phyloP scores from a whole-genome alignment of 345 rosid genomes.

The Alliaria petiolata region DNA sequence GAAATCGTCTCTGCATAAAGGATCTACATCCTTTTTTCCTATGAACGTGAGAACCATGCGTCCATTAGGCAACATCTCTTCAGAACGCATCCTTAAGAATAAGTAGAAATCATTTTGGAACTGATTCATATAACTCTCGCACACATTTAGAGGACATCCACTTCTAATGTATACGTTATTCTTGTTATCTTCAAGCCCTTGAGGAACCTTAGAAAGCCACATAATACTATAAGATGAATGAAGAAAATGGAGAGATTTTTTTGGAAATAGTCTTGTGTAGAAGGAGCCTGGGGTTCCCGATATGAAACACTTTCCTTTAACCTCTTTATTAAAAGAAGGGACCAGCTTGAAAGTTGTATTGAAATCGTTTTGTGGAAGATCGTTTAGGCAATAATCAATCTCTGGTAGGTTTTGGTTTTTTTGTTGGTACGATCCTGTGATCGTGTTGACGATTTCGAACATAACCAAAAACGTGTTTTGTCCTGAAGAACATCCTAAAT shows the following conservation, averaged over 20 bases:
- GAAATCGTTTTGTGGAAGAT: slow-evolving; percentile 22
- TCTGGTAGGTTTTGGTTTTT: not conserved
- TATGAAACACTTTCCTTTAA: slow-evolving; percentile 14
- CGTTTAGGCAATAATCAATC: slow-evolving; percentile 8
- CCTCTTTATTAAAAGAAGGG: not conserved
- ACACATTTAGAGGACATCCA: slow-evolving; percentile 25
- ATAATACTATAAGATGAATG: slow-evolving; percentile 35
- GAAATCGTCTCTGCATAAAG: not conserved
- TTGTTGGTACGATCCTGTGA: not conserved
- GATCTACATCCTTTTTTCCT: slow-evolving; percentile 35
- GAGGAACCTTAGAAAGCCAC: slow-evolving; percentile 32
- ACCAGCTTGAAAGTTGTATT: slow-evolving; percentile 15
- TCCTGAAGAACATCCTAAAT: slow-evolving; percentile 46
- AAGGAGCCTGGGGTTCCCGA: slow-evolving; percentile 40
- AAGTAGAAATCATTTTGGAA: slow-evolving; percentile 37
- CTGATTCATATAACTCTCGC: slow-evolving; percentile 32
- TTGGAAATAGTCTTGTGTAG: slow-evolving; percentile 37
- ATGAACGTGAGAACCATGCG: slow-evolving; percentile 29
- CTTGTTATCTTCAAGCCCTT: slow-evolving; percentile 19
- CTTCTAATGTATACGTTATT: slow-evolving; percentile 12
- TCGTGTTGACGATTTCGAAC: not conserved
- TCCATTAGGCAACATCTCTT: slow-evolving; percentile 37
- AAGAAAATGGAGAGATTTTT: slow-evolving; percentile 18
- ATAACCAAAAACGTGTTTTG: slow-evolving; percentile 27
- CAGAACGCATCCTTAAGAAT: slow-evolving; percentile 31